Evolutionary conservation across 2,329 filamentous ascomycete species (phyloP), one percentile per base, ranked within the genome.

Genomic region (Pseudopithomyces chartarum): DNA sequence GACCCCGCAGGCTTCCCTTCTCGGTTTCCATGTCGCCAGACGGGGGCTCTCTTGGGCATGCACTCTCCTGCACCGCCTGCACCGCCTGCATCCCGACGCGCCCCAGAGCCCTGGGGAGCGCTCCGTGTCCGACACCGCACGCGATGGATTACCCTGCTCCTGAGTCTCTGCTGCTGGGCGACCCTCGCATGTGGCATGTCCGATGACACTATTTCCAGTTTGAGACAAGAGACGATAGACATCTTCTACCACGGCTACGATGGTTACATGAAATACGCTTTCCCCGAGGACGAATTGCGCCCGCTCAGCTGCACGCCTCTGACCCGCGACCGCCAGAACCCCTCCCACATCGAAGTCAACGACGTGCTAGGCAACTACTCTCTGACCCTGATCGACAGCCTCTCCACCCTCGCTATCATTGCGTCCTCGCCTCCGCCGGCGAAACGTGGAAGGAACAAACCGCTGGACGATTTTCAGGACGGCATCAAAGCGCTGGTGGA

Each of bases 231-330:
- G 60, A 81, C 81, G 23, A 66, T 72, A 56, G 84, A 91, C 65
- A 92, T 98, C 84, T 98, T 98, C 81, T 97, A 96, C 76, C 95
- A 99, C 81, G 95, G 95, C 58, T 98, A 88, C 80, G 88, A 93
- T 78, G 96, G 94, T 76, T 99, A 99, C 80, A 95, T 97, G 88
- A 79, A 85, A 63, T 84, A 96, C 76, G 95, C 93, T 56, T 99
- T 97, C 71, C 95, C 95, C 12, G 95, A 98, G 76, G 95, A 99
- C 71, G 95, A 95, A 85, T 81, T 99, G 55, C 90, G 91, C 44
- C 95, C 95, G 8, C 80, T 99, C 19, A 88, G 91, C 23, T 99
- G 95, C 77, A 81, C 81, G 15, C 92, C 95, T 6, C 82, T 98
- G 68, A 92, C 90, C 39, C 89, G 95, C 76, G 93, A 97, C 79